These are phyloP conservation scores for Debaryomyces psychrophilus DNA, from an alignment of 1,139 yeast species.

Conservation along the genomic window DNA sequence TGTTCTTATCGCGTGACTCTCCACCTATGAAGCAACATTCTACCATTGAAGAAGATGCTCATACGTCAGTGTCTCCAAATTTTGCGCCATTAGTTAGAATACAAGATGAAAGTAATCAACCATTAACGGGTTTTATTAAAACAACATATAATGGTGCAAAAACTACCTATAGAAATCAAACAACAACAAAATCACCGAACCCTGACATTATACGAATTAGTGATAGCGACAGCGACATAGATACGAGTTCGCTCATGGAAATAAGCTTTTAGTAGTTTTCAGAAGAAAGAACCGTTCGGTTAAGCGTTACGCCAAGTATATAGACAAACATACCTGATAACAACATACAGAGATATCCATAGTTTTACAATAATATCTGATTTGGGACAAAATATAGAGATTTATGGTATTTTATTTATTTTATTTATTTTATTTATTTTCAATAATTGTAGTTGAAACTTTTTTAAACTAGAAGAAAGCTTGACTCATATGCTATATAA, in stretches of 20 bases:
- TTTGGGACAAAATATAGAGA: too few relatives aligned
- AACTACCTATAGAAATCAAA: neutral
- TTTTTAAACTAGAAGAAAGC: too few relatives aligned
- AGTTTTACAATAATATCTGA: too few relatives aligned
- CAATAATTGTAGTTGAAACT: neutral
- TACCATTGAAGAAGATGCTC: neutral
- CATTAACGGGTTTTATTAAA: neutral
- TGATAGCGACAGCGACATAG: neutral
- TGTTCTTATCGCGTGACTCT: neutral
- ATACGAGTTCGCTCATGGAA: conserved; percentile 2
- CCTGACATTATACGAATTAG: neutral
- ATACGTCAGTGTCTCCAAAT: neutral
- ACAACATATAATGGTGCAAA: neutral
- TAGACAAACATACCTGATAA: too few relatives aligned
- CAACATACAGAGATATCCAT: neutral
- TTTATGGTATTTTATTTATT: neutral
- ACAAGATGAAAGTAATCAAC: neutral
- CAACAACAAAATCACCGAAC: neutral
- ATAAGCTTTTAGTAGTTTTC: neutral
- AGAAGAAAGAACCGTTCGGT: neutral
- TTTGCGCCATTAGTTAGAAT: neutral
- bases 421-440: neutral
- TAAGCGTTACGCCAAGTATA: neutral
- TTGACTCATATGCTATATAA: too few relatives aligned
- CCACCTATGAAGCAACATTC: neutral